Evolutionary conservation across 148 eudicot genomes (phyloP).

Genomic region (Cornus florida): DNA sequence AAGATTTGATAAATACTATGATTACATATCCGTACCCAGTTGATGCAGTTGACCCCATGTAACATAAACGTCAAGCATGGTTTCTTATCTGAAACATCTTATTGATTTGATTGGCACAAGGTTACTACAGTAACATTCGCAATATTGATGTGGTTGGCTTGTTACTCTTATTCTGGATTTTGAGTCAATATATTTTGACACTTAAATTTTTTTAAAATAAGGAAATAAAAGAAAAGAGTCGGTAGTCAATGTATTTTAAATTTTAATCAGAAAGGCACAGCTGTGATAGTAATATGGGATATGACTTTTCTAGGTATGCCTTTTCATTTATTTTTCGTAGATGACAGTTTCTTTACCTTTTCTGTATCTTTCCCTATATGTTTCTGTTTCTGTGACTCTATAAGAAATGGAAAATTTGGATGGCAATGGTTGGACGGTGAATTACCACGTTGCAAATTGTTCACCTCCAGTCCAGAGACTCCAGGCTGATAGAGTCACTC

Average conservation of each 20-base stretch:
- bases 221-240: too few relatives aligned
- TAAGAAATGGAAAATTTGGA: slow-evolving; percentile 27
- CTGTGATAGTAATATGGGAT: not conserved
- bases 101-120: not conserved
- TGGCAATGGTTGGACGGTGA: slow-evolving; percentile 4
- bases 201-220: not conserved
- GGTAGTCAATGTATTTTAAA: not conserved
- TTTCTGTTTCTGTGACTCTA: not conserved
- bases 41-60: too few relatives aligned
- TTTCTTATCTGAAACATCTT: slow-evolving; percentile 1
- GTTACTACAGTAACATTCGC: not conserved
- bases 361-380: not conserved
- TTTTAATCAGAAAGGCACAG: not conserved
- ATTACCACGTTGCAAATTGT: slow-evolving; percentile 17
- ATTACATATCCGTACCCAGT: too few relatives aligned
- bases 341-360: not conserved
- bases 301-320: not conserved
- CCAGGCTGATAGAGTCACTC: slow-evolving; percentile 11
- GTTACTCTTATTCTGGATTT: not conserved
- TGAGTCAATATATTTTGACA: not conserved
- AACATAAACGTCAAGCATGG: not conserved
- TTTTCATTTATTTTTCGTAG: not conserved
- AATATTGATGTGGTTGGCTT: not conserved
- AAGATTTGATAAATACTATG: too few relatives aligned
- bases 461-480: slow-evolving; percentile 17